These are phyloP conservation scores for Poterioochromonas sp. DNA, from an alignment of 352 stramenopile genomes.

Conservation along the genomic window DNA sequence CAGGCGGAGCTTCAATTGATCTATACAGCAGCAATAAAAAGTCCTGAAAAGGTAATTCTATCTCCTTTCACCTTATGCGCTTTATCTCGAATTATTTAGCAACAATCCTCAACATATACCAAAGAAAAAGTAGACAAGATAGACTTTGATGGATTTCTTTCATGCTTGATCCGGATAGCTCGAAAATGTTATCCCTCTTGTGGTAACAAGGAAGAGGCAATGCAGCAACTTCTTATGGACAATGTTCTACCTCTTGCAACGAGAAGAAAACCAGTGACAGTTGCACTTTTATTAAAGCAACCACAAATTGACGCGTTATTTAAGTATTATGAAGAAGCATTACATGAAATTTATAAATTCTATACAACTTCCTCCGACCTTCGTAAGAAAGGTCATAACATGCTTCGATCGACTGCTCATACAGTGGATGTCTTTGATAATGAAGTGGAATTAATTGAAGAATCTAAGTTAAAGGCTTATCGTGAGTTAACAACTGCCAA, in stretches of 20 bases:
- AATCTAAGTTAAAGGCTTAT: neutral
- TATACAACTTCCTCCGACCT: slow-evolving; percentile 37
- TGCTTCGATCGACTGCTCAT: neutral
- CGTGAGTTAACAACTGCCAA: slow-evolving; percentile 43
- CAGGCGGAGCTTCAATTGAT: slow-evolving; percentile 28
- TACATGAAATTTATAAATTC: slow-evolving; percentile 49
- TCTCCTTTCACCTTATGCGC: neutral
- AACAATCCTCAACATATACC: slow-evolving; percentile 33
- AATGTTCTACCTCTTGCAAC: slow-evolving; percentile 48
- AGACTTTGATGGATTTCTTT: slow-evolving; percentile 47
- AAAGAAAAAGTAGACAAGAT: slow-evolving; percentile 38
- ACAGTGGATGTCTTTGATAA: neutral
- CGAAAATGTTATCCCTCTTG: slow-evolving; percentile 31
- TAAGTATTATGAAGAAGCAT: slow-evolving; percentile 43
- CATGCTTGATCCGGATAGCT: slow-evolving; percentile 42
- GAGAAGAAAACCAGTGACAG: slow-evolving; percentile 35
- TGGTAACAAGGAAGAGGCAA: slow-evolving; percentile 36
- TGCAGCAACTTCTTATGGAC: slow-evolving; percentile 47
- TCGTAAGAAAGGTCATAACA: neutral
- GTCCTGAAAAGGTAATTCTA: neutral
- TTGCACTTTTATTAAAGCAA: slow-evolving; percentile 41
- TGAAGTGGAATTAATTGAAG: neutral
- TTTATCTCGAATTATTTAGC: neutral
- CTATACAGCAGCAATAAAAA: slow-evolving; percentile 24
- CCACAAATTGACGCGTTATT: slow-evolving; percentile 41